Evolutionary conservation across 2,329 filamentous ascomycete species (phyloP).

Genomic region (Acephala macrosclerotiorum): DNA sequence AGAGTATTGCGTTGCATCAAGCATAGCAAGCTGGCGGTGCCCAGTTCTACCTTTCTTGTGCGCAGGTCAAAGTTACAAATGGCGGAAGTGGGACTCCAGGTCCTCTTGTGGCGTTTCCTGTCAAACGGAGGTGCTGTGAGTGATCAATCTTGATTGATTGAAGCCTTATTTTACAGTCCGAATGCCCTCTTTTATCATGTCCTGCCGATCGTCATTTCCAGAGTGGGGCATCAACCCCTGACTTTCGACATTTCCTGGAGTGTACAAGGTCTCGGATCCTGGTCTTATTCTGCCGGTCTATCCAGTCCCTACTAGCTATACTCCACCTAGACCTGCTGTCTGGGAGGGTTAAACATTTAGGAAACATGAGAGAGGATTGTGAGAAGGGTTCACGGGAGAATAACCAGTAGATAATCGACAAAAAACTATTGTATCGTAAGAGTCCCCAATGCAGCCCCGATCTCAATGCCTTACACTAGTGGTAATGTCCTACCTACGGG

Average conservation of each 20-base stretch:
- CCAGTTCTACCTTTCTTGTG: constrained; percentile 46
- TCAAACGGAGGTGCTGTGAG: no score
- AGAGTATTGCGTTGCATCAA: constrained; percentile 44
- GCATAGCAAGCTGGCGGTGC: constrained; percentile 30
- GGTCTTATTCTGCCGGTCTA: constrained; percentile 6
- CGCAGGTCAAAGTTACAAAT: constrained; percentile 52
- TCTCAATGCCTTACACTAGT: background rate
- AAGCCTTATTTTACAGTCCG: no score
- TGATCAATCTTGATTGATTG: no score
- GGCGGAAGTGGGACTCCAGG: constrained; percentile 48
- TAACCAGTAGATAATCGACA: background rate
- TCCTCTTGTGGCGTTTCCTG: constrained; percentile 43
- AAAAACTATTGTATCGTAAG: background rate
- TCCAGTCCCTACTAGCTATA: constrained; percentile 11
- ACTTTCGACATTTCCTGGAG: constrained; percentile 48
- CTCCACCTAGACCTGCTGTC: constrained; percentile 9
- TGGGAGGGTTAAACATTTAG: constrained; percentile 3
- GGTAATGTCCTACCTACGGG: background rate
- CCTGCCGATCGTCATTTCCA: no score
- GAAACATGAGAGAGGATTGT: no score
- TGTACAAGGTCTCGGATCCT: constrained; percentile 45
- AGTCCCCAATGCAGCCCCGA: background rate
- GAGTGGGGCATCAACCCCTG: no score
- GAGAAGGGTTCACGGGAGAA: no score
- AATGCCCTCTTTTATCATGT: no score